Conservation (phyloP, 2,329 filamentous ascomycete species). For the Huntiella bhutanensis region DNA sequence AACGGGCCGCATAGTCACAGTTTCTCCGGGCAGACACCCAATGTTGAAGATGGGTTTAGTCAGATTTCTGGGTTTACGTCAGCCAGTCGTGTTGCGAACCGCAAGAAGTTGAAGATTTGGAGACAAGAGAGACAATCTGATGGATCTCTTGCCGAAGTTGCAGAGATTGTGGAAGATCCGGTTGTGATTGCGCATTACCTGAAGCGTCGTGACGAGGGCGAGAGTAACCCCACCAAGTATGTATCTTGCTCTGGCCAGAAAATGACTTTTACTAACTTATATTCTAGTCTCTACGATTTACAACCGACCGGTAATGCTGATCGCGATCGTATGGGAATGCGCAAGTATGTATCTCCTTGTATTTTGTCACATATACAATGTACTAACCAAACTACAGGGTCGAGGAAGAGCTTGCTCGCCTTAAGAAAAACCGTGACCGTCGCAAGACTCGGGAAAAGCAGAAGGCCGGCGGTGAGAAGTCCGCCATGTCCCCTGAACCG, state of each 20-base stretch:
- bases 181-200: slow-evolving; percentile 80
- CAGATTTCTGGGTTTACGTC: slow-evolving; percentile 53
- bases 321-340: slow-evolving; percentile 30
- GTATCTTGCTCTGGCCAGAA: slow-evolving; percentile 24
- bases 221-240: slow-evolving; percentile 56
- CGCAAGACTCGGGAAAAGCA: slow-evolving; percentile 79
- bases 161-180: slow-evolving; percentile 57
- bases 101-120: slow-evolving; percentile 54
- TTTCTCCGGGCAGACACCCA: slow-evolving; percentile 44
- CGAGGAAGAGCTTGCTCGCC: slow-evolving; percentile 57
- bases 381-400: slow-evolving; percentile 18
- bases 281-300: slow-evolving; percentile 29
- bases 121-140: slow-evolving; percentile 33
- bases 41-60: slow-evolving; percentile 58
- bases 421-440: slow-evolving; percentile 82
- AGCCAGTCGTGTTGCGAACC: slow-evolving; percentile 40
- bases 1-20: slow-evolving; percentile 16
- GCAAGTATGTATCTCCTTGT: slow-evolving; percentile 16
- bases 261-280: slow-evolving; percentile 14
- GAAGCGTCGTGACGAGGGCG: slow-evolving; percentile 52
- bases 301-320: slow-evolving; percentile 31
- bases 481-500: slow-evolving; percentile 31
- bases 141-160: slow-evolving; percentile 38
- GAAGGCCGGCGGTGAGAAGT: slow-evolving; percentile 37
- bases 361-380: background rate